These are phyloP conservation scores for Acanthamoeba lugdunensis DNA, from an alignment of 208 protist genomes.

Conservation along the genomic window DNA sequence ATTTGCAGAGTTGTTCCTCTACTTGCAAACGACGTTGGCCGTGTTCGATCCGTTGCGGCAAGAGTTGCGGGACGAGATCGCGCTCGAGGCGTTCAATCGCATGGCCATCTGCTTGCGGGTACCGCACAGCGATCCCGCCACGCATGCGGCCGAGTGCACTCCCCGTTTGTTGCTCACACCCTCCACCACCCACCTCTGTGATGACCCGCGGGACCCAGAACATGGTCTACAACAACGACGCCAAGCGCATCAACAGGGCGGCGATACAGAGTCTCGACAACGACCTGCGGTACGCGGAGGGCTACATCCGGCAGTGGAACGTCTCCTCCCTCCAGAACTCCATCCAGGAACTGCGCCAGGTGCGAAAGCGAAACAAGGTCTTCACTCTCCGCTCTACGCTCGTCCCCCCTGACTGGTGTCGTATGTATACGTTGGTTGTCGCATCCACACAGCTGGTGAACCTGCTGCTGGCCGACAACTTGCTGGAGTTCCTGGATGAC, in stretches of 20 bases:
- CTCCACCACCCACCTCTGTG: neutral
- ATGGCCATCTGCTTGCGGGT: slow-evolving; percentile 12
- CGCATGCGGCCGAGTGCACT: neutral
- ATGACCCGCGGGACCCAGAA: neutral
- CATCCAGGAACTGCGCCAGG: slow-evolving; percentile 32
- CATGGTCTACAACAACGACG: slow-evolving; percentile 30
- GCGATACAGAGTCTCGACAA: slow-evolving; percentile 22
- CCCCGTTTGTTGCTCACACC: neutral
- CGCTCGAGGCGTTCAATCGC: slow-evolving; percentile 8
- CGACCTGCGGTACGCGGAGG: slow-evolving; percentile 29
- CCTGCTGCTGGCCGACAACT: neutral
- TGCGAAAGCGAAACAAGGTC: no score
- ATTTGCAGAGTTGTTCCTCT: slow-evolving; percentile 53
- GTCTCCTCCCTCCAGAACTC: slow-evolving; percentile 1
- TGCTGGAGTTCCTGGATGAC: slow-evolving; percentile 7
- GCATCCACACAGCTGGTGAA: no score
- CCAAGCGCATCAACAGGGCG: slow-evolving; percentile 40
- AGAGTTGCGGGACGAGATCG: slow-evolving; percentile 43
- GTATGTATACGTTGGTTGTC: no score
- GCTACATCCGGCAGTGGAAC: neutral
- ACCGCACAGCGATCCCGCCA: neutral
- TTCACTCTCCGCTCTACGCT: no score
- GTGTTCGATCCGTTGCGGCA: slow-evolving; percentile 40
- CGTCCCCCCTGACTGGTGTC: no score
- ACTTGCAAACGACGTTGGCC: slow-evolving; percentile 30